Conservation (phyloP, 1,139 yeast genomes). For the Barnettozyma hawaiiensis region DNA sequence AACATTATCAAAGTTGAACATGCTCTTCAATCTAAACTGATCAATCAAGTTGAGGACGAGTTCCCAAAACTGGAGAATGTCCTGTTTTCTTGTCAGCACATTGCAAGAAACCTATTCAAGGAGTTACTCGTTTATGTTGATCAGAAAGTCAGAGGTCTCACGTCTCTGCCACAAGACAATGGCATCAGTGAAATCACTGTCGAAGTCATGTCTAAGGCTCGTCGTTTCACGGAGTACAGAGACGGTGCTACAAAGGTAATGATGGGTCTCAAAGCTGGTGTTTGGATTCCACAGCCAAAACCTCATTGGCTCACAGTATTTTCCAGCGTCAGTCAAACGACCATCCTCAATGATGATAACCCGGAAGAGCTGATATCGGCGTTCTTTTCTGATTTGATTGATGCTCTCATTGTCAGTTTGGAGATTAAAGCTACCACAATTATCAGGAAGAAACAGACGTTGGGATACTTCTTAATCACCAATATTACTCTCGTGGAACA, state of each 20-base stretch:
- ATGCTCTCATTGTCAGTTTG: slow-evolving; percentile 57
- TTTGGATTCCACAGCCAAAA: slow-evolving; percentile 63
- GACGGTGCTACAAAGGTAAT: slow-evolving; percentile 51
- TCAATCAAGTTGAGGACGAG: slow-evolving; percentile 19
- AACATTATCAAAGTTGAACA: slow-evolving; percentile 25
- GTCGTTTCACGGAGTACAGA: slow-evolving; percentile 60
- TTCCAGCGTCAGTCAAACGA: slow-evolving; percentile 37
- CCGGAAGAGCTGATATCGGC: slow-evolving; percentile 52
- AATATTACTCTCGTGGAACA: slow-evolving; percentile 74
- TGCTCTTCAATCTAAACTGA: slow-evolving; percentile 22
- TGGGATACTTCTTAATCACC: slow-evolving; percentile 67
- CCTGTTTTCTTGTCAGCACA: slow-evolving; percentile 24
- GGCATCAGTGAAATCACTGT: slow-evolving; percentile 69
- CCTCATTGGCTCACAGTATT: slow-evolving; percentile 47
- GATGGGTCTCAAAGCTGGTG: slow-evolving; percentile 46
- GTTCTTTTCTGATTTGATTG: slow-evolving; percentile 70
- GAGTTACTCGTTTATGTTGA: slow-evolving; percentile 57
- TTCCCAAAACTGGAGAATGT: slow-evolving; percentile 13
- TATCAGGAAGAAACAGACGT: slow-evolving; percentile 33
- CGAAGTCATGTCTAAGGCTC: slow-evolving; percentile 56
- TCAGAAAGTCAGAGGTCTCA: slow-evolving; percentile 39
- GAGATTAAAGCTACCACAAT: slow-evolving; percentile 52
- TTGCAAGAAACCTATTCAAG: slow-evolving; percentile 43
- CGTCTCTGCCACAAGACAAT: slow-evolving; percentile 49
- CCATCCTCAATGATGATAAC: slow-evolving; percentile 33